Base-by-base conservation (phyloP, 2,329 filamentous ascomycete species). In the Mollisia scopiformis region DNA sequence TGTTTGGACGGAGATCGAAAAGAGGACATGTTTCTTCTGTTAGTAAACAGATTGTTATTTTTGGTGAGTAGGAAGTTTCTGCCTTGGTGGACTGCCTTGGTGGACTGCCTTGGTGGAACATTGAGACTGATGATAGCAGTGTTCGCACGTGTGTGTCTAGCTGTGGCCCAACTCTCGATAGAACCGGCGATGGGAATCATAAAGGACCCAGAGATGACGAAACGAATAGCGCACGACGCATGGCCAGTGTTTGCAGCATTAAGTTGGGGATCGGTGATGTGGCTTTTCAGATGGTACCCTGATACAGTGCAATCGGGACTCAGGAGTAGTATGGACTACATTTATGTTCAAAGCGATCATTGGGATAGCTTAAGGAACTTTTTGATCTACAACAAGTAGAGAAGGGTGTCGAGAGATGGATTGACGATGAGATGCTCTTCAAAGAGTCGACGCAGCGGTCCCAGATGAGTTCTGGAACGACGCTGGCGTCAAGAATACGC, bases 41-140 rank as follows among this genome's bases (percentile, higher is more conserved):
- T 64, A 96, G 89, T 78, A 92, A 97, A 81, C 94, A 99, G 82
- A 99, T 99, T 74, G 93, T 97, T 75, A 91, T 98, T 71, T 99
- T 99, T 80, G 68, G 72, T 74, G 66, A 52, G 65, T 1, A 49
- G 23, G 11, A 25, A n/a, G n/a, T n/a, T n/a, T n/a, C n/a, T n/a
- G n/a, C n/a, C n/a, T n/a, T n/a, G n/a, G n/a, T n/a, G n/a, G n/a
- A n/a, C n/a, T n/a, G n/a, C n/a, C n/a, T n/a, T n/a, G n/a, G n/a
- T n/a, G n/a, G n/a, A n/a, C n/a, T n/a, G n/a, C n/a, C 14, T 16
- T 1, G 5, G 21, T 1, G 11, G 2, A 35, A n/a, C 14, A 33
- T 21, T 27, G 25, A n/a, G 14, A 35, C 28, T 51, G 14, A 51
- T 25, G 3, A 21, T 19, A 33, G 10, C 33, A 74, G 91, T 99